A percentile compares a stretch with the other conserved stretches of the same genome.
Conservation (phyloP, 2,329 filamentous ascomycete species). For the Epichloe sp. region DNA sequence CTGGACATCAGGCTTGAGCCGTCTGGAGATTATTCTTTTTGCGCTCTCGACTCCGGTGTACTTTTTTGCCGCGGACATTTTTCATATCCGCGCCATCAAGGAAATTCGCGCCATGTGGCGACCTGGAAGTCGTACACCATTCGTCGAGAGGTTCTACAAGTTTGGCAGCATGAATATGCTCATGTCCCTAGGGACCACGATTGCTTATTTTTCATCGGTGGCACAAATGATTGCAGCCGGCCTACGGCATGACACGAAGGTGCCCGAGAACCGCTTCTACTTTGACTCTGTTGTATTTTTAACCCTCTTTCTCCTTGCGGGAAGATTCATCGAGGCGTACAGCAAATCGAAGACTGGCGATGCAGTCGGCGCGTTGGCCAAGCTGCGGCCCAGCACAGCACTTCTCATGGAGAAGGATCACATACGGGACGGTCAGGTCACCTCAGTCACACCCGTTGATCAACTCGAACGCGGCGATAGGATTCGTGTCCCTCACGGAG, state of each 20-base stretch:
- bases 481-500: conserved; percentile 64
- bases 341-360: conserved; percentile 85
- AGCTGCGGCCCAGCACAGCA: conserved; percentile 65
- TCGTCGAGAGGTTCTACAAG: conserved; percentile 68
- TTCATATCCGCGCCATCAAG: conserved; percentile 67
- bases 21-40: conserved; percentile 68
- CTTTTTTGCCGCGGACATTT: conserved; percentile 77
- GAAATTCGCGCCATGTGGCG: conserved; percentile 71
- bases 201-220: conserved; percentile 76
- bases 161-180: conserved; percentile 97
- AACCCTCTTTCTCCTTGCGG: conserved; percentile 70
- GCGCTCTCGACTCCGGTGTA: conserved; percentile 77
- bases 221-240: conserved; percentile 58
- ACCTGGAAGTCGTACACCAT: conserved; percentile 55
- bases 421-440: conserved; percentile 18
- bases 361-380: conserved; percentile 67
- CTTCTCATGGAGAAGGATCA: conserved; percentile 45
- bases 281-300: conserved; percentile 91
- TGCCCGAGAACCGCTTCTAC: conserved; percentile 47
- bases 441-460: conserved; percentile 43
- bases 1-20: conserved; percentile 59
- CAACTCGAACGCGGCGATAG: conserved; percentile 61
- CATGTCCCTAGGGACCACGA: conserved; percentile 75
- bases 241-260: conserved; percentile 26
- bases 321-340: conserved; percentile 71